These are phyloP conservation scores for Oryza meyeriana DNA, from an alignment of 176 grass and related monocot genomes.

Conservation along the genomic window DNA sequence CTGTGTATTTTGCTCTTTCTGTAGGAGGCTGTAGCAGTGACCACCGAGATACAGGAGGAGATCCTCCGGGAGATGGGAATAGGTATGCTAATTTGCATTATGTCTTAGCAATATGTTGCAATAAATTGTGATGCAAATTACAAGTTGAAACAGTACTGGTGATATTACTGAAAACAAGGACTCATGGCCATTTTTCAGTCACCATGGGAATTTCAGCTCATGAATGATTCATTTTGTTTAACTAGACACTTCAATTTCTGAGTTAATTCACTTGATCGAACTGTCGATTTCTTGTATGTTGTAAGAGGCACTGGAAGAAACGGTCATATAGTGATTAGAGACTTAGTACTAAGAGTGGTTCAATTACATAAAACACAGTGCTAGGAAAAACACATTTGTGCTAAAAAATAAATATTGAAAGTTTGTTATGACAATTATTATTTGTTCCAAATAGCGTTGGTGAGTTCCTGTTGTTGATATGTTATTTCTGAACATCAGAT, in stretches of 20 bases:
- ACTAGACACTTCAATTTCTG: neutral
- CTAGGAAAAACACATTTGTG: neutral
- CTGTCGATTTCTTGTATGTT: neutral
- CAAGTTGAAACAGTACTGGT: neutral
- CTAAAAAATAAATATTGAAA: too few species aligned
- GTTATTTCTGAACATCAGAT: constrained; percentile 49
- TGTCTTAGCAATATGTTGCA: neutral
- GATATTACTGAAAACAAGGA: neutral
- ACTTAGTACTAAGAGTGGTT: neutral
- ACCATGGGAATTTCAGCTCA: neutral
- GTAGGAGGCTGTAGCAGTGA: constrained; percentile 78
- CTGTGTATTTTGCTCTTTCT: neutral
- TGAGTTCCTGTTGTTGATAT: neutral
- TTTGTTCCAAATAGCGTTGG: neutral
- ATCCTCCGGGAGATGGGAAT: constrained; percentile 78
- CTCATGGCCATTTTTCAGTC: neutral
- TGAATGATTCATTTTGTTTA: neutral
- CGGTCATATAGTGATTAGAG: neutral
- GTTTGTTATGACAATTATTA: neutral
- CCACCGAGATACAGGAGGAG: constrained; percentile 78
- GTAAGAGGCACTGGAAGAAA: neutral
- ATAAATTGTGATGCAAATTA: neutral
- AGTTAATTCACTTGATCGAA: neutral
- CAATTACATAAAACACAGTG: neutral
- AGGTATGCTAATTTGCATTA: constrained; percentile 28